phyloP scores from a whole-genome alignment of 768 basidiomycete species.

The Suillus americanus region DNA sequence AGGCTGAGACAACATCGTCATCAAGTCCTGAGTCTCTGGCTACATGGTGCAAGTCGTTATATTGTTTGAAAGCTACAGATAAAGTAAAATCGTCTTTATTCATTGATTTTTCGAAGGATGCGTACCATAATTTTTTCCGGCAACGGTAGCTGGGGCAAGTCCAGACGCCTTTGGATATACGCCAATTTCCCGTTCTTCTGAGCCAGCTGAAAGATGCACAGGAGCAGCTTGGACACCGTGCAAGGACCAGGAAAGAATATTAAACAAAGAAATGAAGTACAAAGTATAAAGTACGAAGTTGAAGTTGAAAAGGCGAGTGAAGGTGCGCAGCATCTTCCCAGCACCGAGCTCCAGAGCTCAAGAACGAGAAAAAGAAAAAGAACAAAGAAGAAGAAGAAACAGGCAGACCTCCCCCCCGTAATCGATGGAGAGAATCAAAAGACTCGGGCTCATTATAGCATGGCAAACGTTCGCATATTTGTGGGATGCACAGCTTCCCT shows the following conservation, averaged over 20 bases:
- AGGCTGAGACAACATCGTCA: not conserved
- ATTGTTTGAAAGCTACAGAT: not conserved
- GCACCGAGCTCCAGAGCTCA: conserved; percentile 14
- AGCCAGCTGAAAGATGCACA: not conserved
- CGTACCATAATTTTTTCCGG: not conserved
- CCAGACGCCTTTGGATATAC: not conserved
- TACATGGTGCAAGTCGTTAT: not conserved
- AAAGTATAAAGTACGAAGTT: not conserved
- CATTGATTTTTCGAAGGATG: not conserved
- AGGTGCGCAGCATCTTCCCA: conserved; percentile 17
- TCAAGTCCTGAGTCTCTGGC: not conserved
- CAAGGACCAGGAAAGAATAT: not conserved
- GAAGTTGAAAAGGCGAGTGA: not conserved
- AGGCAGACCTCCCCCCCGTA: not conserved
- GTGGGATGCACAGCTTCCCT: conserved; percentile 6
- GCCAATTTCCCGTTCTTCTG: not conserved
- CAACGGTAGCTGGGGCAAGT: no score
- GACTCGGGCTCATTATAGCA: not conserved
- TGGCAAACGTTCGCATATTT: not conserved
- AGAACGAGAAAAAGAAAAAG: not conserved
- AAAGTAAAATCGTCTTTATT: not conserved
- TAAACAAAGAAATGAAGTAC: conserved; percentile 1
- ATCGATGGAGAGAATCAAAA: not conserved
- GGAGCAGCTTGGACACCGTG: conserved; percentile 2
- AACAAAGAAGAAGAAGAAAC: not conserved